Base-by-base conservation (phyloP, 2,329 filamentous ascomycete genomes). In the Leptographium galeiforme region DNA sequence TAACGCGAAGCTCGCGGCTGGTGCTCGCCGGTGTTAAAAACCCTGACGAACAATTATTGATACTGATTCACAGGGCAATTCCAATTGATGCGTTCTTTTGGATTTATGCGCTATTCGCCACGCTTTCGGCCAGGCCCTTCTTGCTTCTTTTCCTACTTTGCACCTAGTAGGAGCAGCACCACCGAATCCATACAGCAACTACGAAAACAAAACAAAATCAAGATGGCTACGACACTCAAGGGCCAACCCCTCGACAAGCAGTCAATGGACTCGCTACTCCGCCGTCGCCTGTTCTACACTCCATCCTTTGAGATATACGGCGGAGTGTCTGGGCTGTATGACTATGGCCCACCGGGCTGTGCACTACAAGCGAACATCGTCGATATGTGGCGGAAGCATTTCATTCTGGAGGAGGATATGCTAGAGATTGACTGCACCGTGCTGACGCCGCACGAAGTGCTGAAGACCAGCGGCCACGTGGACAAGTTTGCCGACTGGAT, bases 401-500 rank as follows among this genome's bases (percentile, higher is more conserved):
- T 95, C 66, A 82, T 95, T 57, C 76, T 94, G 55, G 85, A 90
- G 73, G 89, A 95, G 74, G 87, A 95, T 66, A 95, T 95, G 89
- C 81, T 95, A 60, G 89, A 95, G 73, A 82, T 95, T 59, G 90
- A 95, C 72, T 95, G 89, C 73, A 93, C 87, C 41, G 93, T 91
- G 71, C 71, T 98, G 65, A 98, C 93, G 43, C 93, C 93, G 38
- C 82, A 93, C 63, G 87, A 93, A 48, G 88, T 98, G 40, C 80
- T 98, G 65, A 95, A 97, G 78, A 95, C 91, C 52, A 87, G 82
- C 68, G 93, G 93, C 59, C 93, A 98, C 72, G 93, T 97, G 60
- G 91, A 96, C 70, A 95, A 95, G 71, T 97, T 97, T 65, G 87
- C 89, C 70, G 91, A 97, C 69, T 97, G 87, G 88, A 96, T 97